These are phyloP conservation scores for Yarrowia deformans DNA, from an alignment of 805 yeast species.

Conservation along the genomic window DNA sequence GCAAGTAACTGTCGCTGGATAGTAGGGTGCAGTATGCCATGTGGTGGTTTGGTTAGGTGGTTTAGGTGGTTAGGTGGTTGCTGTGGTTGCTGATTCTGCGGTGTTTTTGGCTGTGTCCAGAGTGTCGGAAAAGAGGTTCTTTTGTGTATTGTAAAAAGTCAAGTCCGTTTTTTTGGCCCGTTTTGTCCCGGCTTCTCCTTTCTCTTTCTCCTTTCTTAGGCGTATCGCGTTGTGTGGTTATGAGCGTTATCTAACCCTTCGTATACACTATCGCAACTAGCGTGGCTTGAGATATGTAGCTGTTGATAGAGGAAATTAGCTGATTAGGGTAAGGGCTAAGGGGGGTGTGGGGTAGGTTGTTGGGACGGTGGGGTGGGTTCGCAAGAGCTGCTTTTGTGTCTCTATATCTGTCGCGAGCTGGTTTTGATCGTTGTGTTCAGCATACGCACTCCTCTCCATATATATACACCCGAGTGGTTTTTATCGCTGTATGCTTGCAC, in stretches of 20 bases:
- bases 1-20: constrained; percentile 55
- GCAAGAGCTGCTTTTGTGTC: neutral
- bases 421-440: too few relatives aligned
- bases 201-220: neutral
- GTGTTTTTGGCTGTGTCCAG: neutral
- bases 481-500: constrained; percentile 3
- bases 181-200: neutral
- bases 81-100: neutral
- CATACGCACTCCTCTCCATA: neutral
- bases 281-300: constrained; percentile 5
- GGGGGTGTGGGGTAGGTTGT: neutral
- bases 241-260: constrained; percentile 16
- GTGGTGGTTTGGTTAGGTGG: too few relatives aligned
- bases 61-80: neutral
- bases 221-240: neutral
- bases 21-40: constrained; percentile 52
- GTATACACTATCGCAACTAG: constrained; percentile 10
- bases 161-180: too few relatives aligned
- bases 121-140: neutral
- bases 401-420: neutral
- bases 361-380: neutral
- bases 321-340: constrained; percentile 26
- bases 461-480: neutral
- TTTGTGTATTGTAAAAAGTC: neutral
- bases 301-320: constrained; percentile 20